Percentiles rank a stretch among this genome's conserved stretches.
Conservation (phyloP, 1,284 basidiomycete species). For the Ganoderma meredithae region DNA sequence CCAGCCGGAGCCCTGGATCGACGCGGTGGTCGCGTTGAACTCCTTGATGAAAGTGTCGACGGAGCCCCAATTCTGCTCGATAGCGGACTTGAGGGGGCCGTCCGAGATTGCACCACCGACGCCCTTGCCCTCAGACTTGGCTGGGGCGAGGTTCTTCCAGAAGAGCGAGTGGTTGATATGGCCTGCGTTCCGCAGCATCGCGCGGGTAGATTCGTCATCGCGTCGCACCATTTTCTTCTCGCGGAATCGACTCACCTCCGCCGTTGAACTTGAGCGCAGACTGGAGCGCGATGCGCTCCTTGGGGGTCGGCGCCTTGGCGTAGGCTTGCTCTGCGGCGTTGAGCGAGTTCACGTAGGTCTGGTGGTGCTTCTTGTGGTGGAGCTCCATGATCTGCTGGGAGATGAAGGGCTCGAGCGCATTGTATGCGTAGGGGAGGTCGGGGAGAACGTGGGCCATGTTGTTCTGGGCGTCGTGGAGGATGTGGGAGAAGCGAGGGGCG, state of each 20-base stretch:
- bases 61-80: conserved; percentile 87
- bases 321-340: conserved; percentile 92
- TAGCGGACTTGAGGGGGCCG: conserved; percentile 83
- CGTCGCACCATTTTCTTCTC: not conserved
- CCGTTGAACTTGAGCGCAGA: conserved; percentile 92
- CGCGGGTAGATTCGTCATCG: conserved; percentile 12
- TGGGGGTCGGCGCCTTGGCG: conserved; percentile 69
- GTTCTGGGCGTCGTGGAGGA: conserved; percentile 14
- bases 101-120: conserved; percentile 73
- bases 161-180: conserved; percentile 95
- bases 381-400: conserved; percentile 89
- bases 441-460: conserved; percentile 75
- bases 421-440: conserved; percentile 89
- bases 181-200: conserved; percentile 49
- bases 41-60: conserved; percentile 78
- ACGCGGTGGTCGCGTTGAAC: conserved; percentile 84
- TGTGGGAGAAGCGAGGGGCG: conserved; percentile 18
- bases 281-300: conserved; percentile 87
- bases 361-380: conserved; percentile 97
- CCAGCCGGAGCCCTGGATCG: conserved; percentile 93
- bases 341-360: conserved; percentile 90
- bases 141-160: conserved; percentile 94
- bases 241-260: conserved; percentile 62
- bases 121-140: conserved; percentile 54
- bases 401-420: conserved; percentile 84